Conservation (phyloP, 441 rosid genomes). For the Populus hybrid region DNA sequence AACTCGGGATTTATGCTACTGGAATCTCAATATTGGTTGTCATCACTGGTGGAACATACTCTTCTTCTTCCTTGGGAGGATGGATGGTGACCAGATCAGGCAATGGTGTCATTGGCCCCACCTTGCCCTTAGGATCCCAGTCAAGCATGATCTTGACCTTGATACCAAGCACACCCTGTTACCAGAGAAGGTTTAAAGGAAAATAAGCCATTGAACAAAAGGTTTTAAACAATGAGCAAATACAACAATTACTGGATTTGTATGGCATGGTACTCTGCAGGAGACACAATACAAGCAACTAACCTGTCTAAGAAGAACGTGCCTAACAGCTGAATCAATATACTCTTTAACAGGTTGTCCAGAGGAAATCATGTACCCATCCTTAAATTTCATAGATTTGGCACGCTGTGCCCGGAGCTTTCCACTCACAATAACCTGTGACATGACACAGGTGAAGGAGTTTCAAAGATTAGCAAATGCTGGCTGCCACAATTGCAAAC, state of each 20-base stretch:
- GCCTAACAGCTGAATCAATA: too few species aligned
- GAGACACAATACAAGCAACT: not conserved
- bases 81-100: too few species aligned
- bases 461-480: not conserved
- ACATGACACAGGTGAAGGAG: not conserved
- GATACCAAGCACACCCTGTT: too few species aligned
- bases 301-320: slow-evolving; percentile 35
- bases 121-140: too few species aligned
- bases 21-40: slow-evolving; percentile 17
- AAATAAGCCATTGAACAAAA: not conserved
- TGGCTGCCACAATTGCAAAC: not conserved
- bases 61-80: too few species aligned
- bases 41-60: too few species aligned
- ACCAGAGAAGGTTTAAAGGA: not conserved
- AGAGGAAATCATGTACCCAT: too few species aligned
- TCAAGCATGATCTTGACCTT: too few species aligned
- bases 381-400: too few species aligned
- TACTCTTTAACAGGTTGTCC: too few species aligned
- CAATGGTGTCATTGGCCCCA: slow-evolving; percentile 33
- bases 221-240: not conserved
- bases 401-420: too few species aligned
- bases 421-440: slow-evolving; percentile 25
- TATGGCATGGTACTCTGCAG: not conserved
- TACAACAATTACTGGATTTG: not conserved
- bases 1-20: slow-evolving; percentile 19